Evolutionary conservation across 768 basidiomycete species (phyloP).

Genomic region (Kwoniella europaea): DNA sequence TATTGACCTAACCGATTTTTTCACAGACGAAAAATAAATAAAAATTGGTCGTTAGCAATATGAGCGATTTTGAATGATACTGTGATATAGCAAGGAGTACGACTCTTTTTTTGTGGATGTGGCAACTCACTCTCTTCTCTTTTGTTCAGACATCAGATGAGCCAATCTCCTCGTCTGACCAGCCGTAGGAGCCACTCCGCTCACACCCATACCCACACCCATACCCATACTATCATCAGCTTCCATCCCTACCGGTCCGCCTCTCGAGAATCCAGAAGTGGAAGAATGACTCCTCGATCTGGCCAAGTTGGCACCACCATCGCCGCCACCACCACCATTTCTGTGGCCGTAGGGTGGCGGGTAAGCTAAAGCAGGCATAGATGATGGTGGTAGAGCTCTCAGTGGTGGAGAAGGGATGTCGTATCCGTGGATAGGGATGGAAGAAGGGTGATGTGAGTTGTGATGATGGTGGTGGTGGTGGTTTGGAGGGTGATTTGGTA

Average conservation of each 20-base stretch:
- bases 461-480: background rate
- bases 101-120: background rate
- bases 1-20: slow-evolving; percentile 38
- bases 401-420: slow-evolving; percentile 27
- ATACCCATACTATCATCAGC: too few species aligned
- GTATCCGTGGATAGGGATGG: slow-evolving; percentile 1
- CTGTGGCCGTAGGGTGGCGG: slow-evolving; percentile 2
- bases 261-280: slow-evolving; percentile 14
- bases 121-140: slow-evolving; percentile 50
- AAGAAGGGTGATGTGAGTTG: background rate
- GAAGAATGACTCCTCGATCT: slow-evolving; percentile 25
- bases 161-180: slow-evolving; percentile 48
- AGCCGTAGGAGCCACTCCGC: slow-evolving; percentile 13
- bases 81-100: too few species aligned
- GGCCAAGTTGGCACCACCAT: background rate
- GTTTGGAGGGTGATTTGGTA: slow-evolving; percentile 8
- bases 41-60: background rate
- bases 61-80: background rate
- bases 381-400: slow-evolving; percentile 24
- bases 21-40: background rate
- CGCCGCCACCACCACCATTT: background rate
- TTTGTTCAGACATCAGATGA: slow-evolving; percentile 55
- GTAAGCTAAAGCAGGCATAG: slow-evolving; percentile 15
- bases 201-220: background rate
- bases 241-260: slow-evolving; percentile 4